Evolutionary conservation across 192 early-diverging fungal genomes (phyloP), one percentile per base, ranked within the genome.

Genomic region (Coemansia sp.): DNA sequence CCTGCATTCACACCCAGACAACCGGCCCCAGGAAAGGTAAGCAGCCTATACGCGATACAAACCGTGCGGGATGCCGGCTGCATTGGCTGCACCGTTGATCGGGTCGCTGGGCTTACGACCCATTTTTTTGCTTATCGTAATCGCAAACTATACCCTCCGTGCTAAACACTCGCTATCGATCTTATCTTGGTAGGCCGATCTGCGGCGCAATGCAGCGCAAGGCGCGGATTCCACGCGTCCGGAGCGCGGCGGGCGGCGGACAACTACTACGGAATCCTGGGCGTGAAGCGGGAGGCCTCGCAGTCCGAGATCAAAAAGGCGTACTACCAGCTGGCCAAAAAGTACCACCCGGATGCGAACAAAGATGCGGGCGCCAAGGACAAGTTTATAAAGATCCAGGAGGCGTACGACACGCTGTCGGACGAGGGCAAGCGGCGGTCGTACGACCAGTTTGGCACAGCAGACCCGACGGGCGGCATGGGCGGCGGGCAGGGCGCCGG

Each of bases 301-400:
- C 79, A 85, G 31, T 52, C 73, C 27, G 94, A 99, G 43, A 95
- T 99, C 70, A 99, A 99, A 68, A 93, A 95, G 75, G 90, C 92
- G 9, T 99, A 99, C 79, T 99, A 99, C 75, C 77, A 84, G 39
- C 81, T 97, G 46, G 96, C 96, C 19, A 95, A 97, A 68, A 84
- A 97, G 70, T 97, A 87, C 75, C 96, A 99, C 64, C 96, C 96
- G 1, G 96, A 99, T 58, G 95, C 96, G 14, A 97, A 94, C 84
- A 96, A 97, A 62, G 89, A 87, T 27, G 75, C 85, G 27, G 81
- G 79, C 7, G 90, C 96, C 25, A 90, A 94, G 53, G 96, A 99
- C 67, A 92, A 91, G 78, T 99, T 99, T 79, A 78, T 96, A 8
- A 90, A 99, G 75, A 89, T 99, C 59, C 94, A 99, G 63, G 88